phyloP scores from a whole-genome alignment of 2,329 filamentous ascomycete genomes.

The Trichophyton simii region DNA sequence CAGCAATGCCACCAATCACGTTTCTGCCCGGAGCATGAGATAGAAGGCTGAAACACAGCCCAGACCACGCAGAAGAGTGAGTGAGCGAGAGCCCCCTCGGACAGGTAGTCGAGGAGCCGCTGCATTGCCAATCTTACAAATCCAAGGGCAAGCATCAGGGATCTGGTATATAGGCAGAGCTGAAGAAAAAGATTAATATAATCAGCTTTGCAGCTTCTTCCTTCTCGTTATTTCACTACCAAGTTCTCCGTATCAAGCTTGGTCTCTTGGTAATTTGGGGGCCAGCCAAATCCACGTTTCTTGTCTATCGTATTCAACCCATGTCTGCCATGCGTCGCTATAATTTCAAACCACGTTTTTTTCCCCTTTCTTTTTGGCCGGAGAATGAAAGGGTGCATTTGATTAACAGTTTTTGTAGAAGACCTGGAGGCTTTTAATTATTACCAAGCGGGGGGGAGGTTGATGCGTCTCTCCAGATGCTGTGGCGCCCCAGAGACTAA shows the following conservation, averaged over 20 bases:
- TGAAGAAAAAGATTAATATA: neutral
- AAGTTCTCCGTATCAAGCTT: no score
- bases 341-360: neutral
- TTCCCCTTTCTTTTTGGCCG: neutral
- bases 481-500: neutral
- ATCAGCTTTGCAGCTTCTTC: neutral
- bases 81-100: neutral
- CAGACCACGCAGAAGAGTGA: neutral
- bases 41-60: slow-evolving; percentile 1
- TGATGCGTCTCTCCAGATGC: neutral
- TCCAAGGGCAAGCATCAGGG: neutral
- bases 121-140: neutral
- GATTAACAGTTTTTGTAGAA: neutral
- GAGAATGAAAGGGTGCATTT: neutral
- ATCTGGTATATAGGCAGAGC: neutral
- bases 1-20: neutral
- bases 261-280: neutral
- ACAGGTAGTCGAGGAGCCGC: neutral
- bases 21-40: neutral
- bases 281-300: neutral
- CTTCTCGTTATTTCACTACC: neutral
- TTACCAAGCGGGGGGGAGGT: neutral
- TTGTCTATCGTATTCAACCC: neutral
- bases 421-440: neutral
- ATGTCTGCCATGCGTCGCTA: neutral